phyloP scores from a whole-genome alignment of 805 yeast species.

The Saturnispora gosingensis region DNA sequence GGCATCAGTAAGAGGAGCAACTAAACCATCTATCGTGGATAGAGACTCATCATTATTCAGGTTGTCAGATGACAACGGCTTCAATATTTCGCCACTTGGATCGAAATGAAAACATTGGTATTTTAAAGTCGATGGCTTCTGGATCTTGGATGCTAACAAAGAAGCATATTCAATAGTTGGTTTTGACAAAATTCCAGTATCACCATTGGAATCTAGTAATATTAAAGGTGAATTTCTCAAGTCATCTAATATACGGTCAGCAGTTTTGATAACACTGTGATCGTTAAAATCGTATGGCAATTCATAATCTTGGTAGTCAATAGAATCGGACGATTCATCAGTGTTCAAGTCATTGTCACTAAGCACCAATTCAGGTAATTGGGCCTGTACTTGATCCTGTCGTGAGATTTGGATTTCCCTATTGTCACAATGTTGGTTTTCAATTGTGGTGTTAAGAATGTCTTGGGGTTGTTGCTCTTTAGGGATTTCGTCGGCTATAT shows the following conservation, averaged over 20 bases:
- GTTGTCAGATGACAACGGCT: not conserved
- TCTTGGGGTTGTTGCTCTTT: not conserved
- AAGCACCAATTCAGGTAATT: not conserved
- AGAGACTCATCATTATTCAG: conserved; percentile 8
- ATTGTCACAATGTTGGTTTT: not conserved
- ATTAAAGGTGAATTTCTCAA: conserved; percentile 37
- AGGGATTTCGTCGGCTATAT: no score
- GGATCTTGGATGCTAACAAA: not conserved
- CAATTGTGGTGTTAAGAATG: not conserved
- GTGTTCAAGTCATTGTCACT: not conserved
- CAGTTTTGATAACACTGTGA: conserved; percentile 43
- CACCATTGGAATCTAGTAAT: conserved; percentile 14
- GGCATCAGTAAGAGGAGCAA: conserved; percentile 16
- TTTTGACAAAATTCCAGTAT: conserved; percentile 22
- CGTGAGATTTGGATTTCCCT: not conserved
- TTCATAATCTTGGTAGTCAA: not conserved
- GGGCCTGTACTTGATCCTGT: not conserved
- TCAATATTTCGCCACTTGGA: conserved; percentile 5
- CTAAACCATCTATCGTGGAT: conserved; percentile 19
- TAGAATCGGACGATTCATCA: not conserved
- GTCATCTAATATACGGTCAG: conserved; percentile 62
- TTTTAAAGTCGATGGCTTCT: conserved; percentile 3
- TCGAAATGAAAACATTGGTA: conserved; percentile 14
- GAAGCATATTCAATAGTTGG: conserved; percentile 30
- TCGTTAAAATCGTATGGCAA: conserved; percentile 14